Evolutionary conservation across 2,329 filamentous ascomycete species (phyloP).

Genomic region (Ceratocystis diversiconidia): DNA sequence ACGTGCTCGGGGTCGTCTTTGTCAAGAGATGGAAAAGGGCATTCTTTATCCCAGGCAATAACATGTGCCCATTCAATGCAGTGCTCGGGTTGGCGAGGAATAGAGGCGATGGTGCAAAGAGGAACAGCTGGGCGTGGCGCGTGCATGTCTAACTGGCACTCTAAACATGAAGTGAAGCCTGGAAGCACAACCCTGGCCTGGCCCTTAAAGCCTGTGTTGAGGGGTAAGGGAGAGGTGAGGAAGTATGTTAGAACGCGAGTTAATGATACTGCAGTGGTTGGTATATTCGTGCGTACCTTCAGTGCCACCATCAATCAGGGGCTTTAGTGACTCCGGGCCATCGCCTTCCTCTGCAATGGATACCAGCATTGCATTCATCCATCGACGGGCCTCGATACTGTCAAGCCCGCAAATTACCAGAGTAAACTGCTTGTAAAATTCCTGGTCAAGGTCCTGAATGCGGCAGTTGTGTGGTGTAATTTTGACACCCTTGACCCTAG

Average conservation of each 20-base stretch:
- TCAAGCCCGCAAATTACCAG: conserved; percentile 88
- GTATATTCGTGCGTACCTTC: conserved; percentile 45
- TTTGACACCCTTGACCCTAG: conserved; percentile 72
- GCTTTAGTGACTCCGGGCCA: conserved; percentile 74
- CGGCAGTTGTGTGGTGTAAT: conserved; percentile 90
- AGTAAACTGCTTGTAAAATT: conserved; percentile 95
- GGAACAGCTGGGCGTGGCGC: conserved; percentile 94
- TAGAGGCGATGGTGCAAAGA: conserved; percentile 88
- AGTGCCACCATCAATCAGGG: conserved; percentile 89
- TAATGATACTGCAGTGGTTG: neutral
- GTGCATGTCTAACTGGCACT: conserved; percentile 97
- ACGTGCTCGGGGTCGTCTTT: conserved; percentile 96
- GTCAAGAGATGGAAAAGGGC: conserved; percentile 72
- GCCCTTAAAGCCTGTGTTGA: conserved; percentile 73
- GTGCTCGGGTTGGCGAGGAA: conserved; percentile 91
- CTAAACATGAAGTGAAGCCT: conserved; percentile 86
- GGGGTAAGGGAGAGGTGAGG: neutral
- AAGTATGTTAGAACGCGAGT: neutral
- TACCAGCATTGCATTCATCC: conserved; percentile 92
- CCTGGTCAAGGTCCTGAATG: conserved; percentile 93
- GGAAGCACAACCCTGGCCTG: conserved; percentile 87
- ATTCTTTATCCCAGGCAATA: conserved; percentile 86
- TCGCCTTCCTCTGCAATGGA: conserved; percentile 69
- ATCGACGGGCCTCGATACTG: conserved; percentile 91
- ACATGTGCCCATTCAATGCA: conserved; percentile 98